Evolutionary conservation across 2,329 filamentous ascomycete genomes (phyloP), one percentile per base, ranked within the genome.

Genomic region (Ophiosphaerella korrae): DNA sequence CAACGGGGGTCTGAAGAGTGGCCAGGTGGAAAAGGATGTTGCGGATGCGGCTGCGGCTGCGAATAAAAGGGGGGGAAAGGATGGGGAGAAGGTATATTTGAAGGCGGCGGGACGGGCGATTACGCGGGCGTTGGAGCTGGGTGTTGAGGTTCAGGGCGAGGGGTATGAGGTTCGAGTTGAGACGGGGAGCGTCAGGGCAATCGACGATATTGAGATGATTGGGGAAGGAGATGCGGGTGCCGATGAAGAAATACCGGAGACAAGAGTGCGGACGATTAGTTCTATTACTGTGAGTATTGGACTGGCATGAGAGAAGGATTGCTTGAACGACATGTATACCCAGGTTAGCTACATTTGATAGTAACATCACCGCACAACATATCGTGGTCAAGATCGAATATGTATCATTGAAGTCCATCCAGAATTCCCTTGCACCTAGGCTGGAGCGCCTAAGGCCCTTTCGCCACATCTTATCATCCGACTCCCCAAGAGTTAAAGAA

Each of bases 81-180:
- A 53, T 58, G 59, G 52, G 29, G 82, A 85, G 58, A 76, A 79
- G 16, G 85, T 89, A 3, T 76, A 81, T 12, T 69, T 90, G 2
- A 79, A 87, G 46, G 88, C 84, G 7, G 87, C 86, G 0, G 88
- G 88, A 1, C 82, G 80, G 58, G 88, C 88, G 7, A 85, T 91
- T 26, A 77, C 82, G 54, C 85, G 84, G 71, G 83, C 83, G 1
- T 70, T 89, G 51, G 77, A 82, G 23, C 70, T 91, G 5, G 88
- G 84, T 0, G 71, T 82, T 31, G 88, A 83, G 78, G 90, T 90
- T 58, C 80, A 84, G 70, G 78, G 82, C 46, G 80, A 87, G 11
- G 84, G 84, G 54, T 86, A 83, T 56, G 66, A 72, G 5, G 84
- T 90, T 1, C 74, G 77, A 60, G 64, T 90, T 44, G 77, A 79